phyloP scores from a whole-genome alignment of 331 rosid genomes.

The Arachis monticola region DNA sequence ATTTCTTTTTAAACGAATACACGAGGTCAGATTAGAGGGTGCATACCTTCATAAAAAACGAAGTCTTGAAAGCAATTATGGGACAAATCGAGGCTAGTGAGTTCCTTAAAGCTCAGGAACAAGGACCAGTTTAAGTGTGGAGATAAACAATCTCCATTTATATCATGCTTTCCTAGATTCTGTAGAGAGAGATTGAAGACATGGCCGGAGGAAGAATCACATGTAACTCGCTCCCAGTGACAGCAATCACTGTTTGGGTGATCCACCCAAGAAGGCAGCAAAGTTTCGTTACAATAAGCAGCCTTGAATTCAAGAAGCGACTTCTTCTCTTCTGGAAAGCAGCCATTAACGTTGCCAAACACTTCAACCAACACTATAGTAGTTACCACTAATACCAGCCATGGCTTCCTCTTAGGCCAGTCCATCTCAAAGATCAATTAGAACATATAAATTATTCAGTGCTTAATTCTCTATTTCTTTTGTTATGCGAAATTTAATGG shows the following conservation, averaged over 20 bases:
- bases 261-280: slow-evolving; percentile 9
- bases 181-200: slow-evolving; percentile 5
- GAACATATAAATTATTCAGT: too few relatives aligned
- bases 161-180: neutral
- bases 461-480: too few relatives aligned
- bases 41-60: neutral
- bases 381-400: neutral
- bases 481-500: too few relatives aligned
- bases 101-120: neutral
- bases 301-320: neutral
- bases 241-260: neutral
- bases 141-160: neutral
- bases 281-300: neutral
- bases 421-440: neutral
- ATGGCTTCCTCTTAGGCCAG: neutral
- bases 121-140: slow-evolving; percentile 7
- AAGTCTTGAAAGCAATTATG: neutral
- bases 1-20: too few relatives aligned
- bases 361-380: neutral
- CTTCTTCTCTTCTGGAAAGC: neutral
- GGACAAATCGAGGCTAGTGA: neutral
- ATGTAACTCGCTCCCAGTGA: slow-evolving; percentile 3
- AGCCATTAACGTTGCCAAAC: neutral
- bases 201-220: neutral
- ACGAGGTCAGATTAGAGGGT: neutral